Base-by-base conservation (phyloP, 2,329 filamentous ascomycete species). In the Epichloe aotearoae region DNA sequence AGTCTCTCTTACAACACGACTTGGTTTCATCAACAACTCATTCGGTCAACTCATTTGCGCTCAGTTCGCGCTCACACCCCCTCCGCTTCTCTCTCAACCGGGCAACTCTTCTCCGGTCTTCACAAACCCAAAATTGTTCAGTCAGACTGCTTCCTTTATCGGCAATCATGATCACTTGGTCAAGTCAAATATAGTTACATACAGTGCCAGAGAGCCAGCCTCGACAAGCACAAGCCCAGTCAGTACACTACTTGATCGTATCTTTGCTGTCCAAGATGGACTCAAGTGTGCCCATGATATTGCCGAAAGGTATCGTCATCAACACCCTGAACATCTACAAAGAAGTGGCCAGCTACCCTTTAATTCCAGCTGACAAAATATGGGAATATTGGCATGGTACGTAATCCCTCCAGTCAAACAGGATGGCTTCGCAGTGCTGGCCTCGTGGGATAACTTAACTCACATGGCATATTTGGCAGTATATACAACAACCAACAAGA, bases 401-500 rank as follows among this genome's bases (percentile, higher is more conserved):
- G 58, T 39, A 15, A 15, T 36, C 23, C 41, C n/a, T n/a, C 6
- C 43, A 11, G 20, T 42, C 15, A 15, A 37, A 37, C 15, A 26
- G 20, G 14, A n/a, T 33, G 20, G 19, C 23, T 39, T 11, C 20
- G 20, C 20, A n/a, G 15, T 40, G 6, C n/a, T 45, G n/a, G n/a
- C 36, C 23, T 36, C 11, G 12, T 15, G 11, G 5, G 12, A 38
- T 4, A 19, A 46, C 14, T 11, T 4, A 23, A 30, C 47, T 52
- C 38, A 49, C 49, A 8, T 15, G 7, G 4, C 33, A 26, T 47
- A 26, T 19, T 44, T 46, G 44, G 34, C 55, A 82, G 79, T 80
- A 5, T 83, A 82, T 57, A 79, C 79, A 11, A 79, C 73, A 33
- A 82, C 77, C 15, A 75, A 76, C 54, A 75, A 76, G 58, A 73